A percentile compares a stretch with the other conserved stretches of the same genome.
phyloP scores from a whole-genome alignment of 2,329 filamentous ascomycete species.

The Didymella pinodella region DNA sequence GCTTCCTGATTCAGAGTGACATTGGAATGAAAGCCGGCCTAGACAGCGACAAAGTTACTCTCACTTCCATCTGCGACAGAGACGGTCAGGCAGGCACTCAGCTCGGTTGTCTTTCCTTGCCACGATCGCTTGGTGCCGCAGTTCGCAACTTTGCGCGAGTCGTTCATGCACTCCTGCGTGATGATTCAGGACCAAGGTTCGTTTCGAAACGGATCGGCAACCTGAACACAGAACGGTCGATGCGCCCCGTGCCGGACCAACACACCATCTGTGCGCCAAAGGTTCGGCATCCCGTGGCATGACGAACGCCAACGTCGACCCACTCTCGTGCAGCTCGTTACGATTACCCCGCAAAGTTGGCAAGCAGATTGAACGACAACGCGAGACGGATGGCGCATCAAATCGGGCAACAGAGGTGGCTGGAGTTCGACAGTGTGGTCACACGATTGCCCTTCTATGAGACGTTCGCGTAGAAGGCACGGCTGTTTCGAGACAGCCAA shows the following conservation, averaged over 20 bases:
- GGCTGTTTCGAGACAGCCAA: constrained; percentile 6
- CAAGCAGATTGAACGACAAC: constrained; percentile 12
- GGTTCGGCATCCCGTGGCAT: constrained; percentile 20
- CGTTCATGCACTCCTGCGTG: constrained; percentile 18
- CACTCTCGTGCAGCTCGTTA: constrained; percentile 18
- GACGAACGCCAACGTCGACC: constrained; percentile 18
- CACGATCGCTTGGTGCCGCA: not conserved
- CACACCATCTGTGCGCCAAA: constrained; percentile 13
- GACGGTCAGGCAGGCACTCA: not conserved
- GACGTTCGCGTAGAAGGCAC: constrained; percentile 3
- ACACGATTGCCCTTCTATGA: constrained; percentile 5
- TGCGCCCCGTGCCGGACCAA: constrained; percentile 11
- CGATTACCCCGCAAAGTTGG: constrained; percentile 13
- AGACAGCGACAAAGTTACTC: constrained; percentile 9
- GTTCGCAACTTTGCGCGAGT: constrained; percentile 17
- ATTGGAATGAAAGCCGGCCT: constrained; percentile 13
- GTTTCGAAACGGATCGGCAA: constrained; percentile 22
- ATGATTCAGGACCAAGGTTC: constrained; percentile 15
- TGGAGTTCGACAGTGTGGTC: not conserved
- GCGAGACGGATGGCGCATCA: constrained; percentile 7
- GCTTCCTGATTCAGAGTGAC: constrained; percentile 13
- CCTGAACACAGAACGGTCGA: constrained; percentile 7
- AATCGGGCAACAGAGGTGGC: constrained; percentile 7
- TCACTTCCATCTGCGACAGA: not conserved
- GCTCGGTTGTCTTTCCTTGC: constrained; percentile 13